Conservation (phyloP, 1,284 basidiomycete genomes). For the Takashimella tepidaria region DNA sequence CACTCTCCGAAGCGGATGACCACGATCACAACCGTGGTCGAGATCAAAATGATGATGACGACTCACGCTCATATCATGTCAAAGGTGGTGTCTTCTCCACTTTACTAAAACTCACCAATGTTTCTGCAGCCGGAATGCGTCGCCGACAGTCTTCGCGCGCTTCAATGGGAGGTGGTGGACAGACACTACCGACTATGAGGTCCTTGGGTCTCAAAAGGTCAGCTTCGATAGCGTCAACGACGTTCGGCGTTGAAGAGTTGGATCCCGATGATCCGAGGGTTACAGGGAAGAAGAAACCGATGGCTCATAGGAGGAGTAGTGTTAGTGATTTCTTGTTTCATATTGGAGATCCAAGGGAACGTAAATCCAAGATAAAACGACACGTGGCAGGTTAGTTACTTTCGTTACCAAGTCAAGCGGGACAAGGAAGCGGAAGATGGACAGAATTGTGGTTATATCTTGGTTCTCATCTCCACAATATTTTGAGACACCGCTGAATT, state of each 20-base stretch:
- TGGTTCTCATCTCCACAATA: neutral
- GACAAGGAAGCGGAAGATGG: no score
- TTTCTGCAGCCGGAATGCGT: constrained; percentile 16
- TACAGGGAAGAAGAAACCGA: constrained; percentile 21
- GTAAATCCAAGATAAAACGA: constrained; percentile 20
- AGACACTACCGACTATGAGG: constrained; percentile 23
- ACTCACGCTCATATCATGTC: constrained; percentile 14
- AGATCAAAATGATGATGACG: constrained; percentile 13
- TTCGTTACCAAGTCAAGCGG: no score
- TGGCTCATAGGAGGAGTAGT: constrained; percentile 13
- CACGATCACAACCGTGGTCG: no score
- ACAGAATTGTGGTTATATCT: no score
- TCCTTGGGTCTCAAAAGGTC: constrained; percentile 21
- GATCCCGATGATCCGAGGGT: constrained; percentile 32
- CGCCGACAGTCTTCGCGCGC: constrained; percentile 12
- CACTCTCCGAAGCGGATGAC: neutral
- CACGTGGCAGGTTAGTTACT: constrained; percentile 30
- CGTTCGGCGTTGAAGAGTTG: constrained; percentile 22
- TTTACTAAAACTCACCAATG: constrained; percentile 23
- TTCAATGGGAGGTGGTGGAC: constrained; percentile 10
- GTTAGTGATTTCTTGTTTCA: constrained; percentile 17
- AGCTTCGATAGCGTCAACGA: constrained; percentile 13
- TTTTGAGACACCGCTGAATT: neutral
- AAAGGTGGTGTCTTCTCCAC: constrained; percentile 33
- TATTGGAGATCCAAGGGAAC: constrained; percentile 4